These are phyloP conservation scores for Globisporangium parvum DNA, from an alignment of 352 stramenopile species.

Conservation along the genomic window DNA sequence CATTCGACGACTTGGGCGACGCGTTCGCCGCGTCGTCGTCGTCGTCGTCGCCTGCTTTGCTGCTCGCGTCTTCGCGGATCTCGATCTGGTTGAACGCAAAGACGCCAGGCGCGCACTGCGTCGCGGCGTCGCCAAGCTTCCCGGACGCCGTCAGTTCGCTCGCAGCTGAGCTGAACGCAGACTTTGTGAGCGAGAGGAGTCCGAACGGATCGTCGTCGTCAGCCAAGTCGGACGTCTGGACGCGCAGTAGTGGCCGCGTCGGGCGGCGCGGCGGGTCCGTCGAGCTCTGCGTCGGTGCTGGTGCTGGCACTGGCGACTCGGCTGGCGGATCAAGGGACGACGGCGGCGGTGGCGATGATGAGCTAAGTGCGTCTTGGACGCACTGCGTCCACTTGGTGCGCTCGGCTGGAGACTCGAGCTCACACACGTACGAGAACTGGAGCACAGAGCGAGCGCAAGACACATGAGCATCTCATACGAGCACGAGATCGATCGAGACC, in stretches of 20 bases:
- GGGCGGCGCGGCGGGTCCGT: conserved; percentile 14
- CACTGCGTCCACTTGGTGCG: conserved; percentile 7
- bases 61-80: conserved; percentile 18
- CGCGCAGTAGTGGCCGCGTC: conserved; percentile 26
- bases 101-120: conserved; percentile 22
- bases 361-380: not conserved
- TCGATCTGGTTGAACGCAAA: conserved; percentile 51
- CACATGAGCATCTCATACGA: not conserved
- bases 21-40: conserved; percentile 5
- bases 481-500: not conserved
- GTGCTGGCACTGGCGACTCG: not conserved
- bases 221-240: conserved; percentile 34
- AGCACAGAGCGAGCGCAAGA: not conserved
- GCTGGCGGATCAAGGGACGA: not conserved
- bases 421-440: conserved; percentile 16
- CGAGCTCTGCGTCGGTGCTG: conserved; percentile 1
- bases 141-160: conserved; percentile 5
- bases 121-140: conserved; percentile 7
- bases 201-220: conserved; percentile 47
- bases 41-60: conserved; percentile 14
- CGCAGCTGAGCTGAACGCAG: conserved; percentile 24
- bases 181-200: conserved; percentile 38
- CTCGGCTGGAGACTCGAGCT: conserved; percentile 15
- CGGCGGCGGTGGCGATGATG: not conserved
- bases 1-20: conserved; percentile 10